Evolutionary conservation across 2,329 filamentous ascomycete genomes (phyloP).

Genomic region (Ploettnerulaceae sp.): DNA sequence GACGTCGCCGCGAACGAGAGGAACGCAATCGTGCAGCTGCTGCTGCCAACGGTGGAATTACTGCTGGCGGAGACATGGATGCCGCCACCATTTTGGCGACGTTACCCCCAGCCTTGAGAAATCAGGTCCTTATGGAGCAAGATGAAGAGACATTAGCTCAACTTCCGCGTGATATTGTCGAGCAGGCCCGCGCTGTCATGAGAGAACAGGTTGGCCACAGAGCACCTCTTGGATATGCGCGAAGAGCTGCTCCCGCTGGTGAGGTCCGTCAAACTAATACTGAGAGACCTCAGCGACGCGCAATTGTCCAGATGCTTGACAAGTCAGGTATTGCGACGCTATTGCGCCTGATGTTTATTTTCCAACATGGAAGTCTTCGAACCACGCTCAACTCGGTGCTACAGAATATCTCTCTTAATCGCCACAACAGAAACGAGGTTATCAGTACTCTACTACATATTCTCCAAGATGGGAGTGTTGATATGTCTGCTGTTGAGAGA

Average conservation of each 20-base stretch:
- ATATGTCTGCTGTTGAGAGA: conserved; percentile 88
- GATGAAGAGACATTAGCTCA: conserved; percentile 82
- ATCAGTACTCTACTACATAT: conserved; percentile 90
- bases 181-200: conserved; percentile 72
- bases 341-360: conserved; percentile 96
- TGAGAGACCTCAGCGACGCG: conserved; percentile 65
- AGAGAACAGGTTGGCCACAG: conserved; percentile 36
- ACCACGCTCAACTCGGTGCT: conserved; percentile 82
- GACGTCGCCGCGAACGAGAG: conserved; percentile 81
- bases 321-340: conserved; percentile 94
- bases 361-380: conserved; percentile 81
- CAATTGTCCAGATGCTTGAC: conserved; percentile 93
- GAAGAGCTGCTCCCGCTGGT: conserved; percentile 46
- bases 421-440: conserved; percentile 91
- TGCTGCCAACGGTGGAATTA: conserved; percentile 42
- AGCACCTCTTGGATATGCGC: conserved; percentile 34
- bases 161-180: conserved; percentile 78
- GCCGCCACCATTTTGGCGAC: conserved; percentile 88
- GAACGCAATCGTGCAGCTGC: conserved; percentile 66
- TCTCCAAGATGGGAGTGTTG: conserved; percentile 88
- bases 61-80: conserved; percentile 73
- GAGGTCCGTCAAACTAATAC: conserved; percentile 31
- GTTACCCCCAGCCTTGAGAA: conserved; percentile 75
- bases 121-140: conserved; percentile 86
- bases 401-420: conserved; percentile 88